Evolutionary conservation across 2,329 filamentous ascomycete genomes (phyloP).

Genomic region (Triangularia setosa): DNA sequence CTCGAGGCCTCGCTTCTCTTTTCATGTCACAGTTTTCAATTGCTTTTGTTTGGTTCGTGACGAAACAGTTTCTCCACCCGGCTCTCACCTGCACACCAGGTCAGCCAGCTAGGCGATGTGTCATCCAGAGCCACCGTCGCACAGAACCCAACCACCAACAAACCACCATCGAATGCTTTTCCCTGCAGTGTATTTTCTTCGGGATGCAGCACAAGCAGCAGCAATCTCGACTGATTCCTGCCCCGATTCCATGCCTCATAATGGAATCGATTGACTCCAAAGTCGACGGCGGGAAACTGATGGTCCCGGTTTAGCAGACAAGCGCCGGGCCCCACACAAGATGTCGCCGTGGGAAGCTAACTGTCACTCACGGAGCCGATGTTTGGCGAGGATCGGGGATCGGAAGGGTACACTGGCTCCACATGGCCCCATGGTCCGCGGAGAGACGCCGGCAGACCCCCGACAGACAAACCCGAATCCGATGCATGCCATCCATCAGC

Average conservation of each 20-base stretch:
- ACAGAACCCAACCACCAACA: conserved; percentile 15
- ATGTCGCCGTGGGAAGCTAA: not conserved
- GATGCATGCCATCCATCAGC: conserved; percentile 6
- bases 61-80: too few species aligned
- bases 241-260: not conserved
- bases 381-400: not conserved
- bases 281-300: not conserved
- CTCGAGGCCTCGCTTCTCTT: too few species aligned
- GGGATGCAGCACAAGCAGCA: not conserved
- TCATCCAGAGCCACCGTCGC: conserved; percentile 21
- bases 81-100: too few species aligned
- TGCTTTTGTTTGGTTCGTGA: not conserved
- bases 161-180: not conserved
- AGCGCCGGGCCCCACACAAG: not conserved
- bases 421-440: conserved; percentile 3
- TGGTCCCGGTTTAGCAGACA: not conserved
- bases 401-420: not conserved
- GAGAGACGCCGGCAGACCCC: not conserved
- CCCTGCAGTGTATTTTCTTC: not conserved
- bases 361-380: not conserved
- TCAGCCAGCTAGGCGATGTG: not conserved
- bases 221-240: not conserved
- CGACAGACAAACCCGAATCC: not conserved
- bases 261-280: not conserved
- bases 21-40: not conserved